Evolutionary conservation across 768 basidiomycete genomes (phyloP).

Genomic region (Mycena venus): DNA sequence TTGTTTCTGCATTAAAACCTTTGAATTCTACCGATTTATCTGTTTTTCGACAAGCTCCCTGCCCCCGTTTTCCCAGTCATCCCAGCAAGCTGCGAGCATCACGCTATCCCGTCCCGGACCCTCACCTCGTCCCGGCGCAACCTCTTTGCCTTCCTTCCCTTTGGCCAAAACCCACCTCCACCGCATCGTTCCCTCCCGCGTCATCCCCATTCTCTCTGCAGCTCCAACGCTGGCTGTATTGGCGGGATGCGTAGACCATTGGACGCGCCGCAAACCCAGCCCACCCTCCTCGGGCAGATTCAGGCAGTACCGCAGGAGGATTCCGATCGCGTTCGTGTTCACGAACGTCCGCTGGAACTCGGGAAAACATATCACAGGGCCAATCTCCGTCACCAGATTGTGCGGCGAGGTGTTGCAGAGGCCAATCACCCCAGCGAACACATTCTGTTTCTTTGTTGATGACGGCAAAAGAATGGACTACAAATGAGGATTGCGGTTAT

Average conservation of each 20-base stretch:
- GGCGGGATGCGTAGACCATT: conserved; percentile 57
- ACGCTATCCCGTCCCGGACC: conserved; percentile 46
- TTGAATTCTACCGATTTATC: conserved; percentile 12
- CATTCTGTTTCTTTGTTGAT: conserved; percentile 45
- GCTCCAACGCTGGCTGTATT: conserved; percentile 54
- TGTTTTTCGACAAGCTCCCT: conserved; percentile 41
- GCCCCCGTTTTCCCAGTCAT: conserved; percentile 54
- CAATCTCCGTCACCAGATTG: conserved; percentile 53
- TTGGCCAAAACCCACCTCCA: conserved; percentile 56
- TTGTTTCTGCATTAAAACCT: background rate
- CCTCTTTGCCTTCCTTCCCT: conserved; percentile 42
- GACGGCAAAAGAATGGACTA: conserved; percentile 45
- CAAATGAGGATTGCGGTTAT: conserved; percentile 31
- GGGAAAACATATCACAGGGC: conserved; percentile 53
- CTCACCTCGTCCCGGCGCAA: conserved; percentile 35
- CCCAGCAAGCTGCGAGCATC: conserved; percentile 54
- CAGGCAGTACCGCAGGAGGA: conserved; percentile 48
- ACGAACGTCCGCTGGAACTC: conserved; percentile 58
- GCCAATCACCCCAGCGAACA: conserved; percentile 57
- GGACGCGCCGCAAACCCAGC: conserved; percentile 60
- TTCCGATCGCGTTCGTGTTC: conserved; percentile 50
- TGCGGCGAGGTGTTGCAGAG: conserved; percentile 44
- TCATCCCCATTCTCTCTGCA: conserved; percentile 63
- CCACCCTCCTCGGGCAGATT: conserved; percentile 47
- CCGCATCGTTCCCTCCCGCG: conserved; percentile 52